A percentile compares a stretch with the other conserved stretches of the same genome.
These are phyloP conservation scores for Saitozyma sp. DNA, from an alignment of 768 basidiomycete species.

Conservation along the genomic window DNA sequence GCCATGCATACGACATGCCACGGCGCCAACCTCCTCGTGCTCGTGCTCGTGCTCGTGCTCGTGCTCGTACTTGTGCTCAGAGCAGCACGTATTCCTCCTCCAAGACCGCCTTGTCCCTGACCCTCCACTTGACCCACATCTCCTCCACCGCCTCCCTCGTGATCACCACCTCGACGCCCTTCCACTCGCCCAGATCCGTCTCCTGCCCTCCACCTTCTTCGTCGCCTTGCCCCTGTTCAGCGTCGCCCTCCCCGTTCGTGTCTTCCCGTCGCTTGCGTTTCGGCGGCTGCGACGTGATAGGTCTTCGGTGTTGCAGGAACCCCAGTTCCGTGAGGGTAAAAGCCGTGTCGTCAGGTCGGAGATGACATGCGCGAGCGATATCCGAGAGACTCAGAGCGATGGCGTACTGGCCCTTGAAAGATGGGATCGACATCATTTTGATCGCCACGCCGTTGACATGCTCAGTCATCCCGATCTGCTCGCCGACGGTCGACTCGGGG, in stretches of 20 bases:
- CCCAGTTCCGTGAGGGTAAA: constrained; percentile 88
- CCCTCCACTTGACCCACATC: constrained; percentile 66
- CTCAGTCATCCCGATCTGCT: neutral
- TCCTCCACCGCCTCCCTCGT: constrained; percentile 67
- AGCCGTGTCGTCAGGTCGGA: constrained; percentile 80
- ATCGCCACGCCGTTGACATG: neutral
- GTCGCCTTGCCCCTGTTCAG: neutral
- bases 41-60: too few species aligned
- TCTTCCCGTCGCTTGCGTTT: neutral
- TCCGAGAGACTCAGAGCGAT: constrained; percentile 62
- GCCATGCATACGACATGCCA: too few species aligned
- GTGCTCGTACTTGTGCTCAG: constrained; percentile 12
- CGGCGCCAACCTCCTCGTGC: too few species aligned
- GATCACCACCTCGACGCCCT: constrained; percentile 58
- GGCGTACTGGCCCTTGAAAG: constrained; percentile 30
- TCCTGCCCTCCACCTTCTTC: neutral
- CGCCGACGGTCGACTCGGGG: neutral
- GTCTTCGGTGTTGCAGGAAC: constrained; percentile 57
- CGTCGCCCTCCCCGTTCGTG: neutral
- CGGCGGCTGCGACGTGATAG: constrained; percentile 5
- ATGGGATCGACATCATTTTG: neutral
- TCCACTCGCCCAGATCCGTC: constrained; percentile 51
- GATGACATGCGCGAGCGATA: constrained; percentile 74
- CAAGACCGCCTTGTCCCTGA: constrained; percentile 59
- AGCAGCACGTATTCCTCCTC: constrained; percentile 50